Evolutionary conservation across 1,139 yeast species (phyloP), one percentile per base, ranked within the genome.

Genomic region (Williopsis jadinii): DNA sequence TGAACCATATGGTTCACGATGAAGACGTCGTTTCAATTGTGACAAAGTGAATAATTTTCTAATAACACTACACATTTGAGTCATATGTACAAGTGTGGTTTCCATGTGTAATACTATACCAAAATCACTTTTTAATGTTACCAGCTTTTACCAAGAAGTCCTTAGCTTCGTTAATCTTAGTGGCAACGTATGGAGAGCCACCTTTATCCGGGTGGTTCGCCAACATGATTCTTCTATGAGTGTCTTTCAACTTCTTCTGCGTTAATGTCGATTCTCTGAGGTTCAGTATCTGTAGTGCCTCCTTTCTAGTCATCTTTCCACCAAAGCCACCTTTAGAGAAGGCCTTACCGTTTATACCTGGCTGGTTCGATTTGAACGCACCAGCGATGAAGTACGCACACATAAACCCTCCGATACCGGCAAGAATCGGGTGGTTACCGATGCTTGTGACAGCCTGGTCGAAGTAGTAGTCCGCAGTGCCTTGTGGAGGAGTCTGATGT

Each of bases 161-260:
- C 64, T 92, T 92, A 41, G 98, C 97, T 67, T 92, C 97, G 62
- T 92, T 92, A 53, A 92, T 88, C 70, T 92, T 92, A 38, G 97
- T 90, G 46, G 98, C 98, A 59, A 92, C 64, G 58, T 78, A 90
- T 32, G 97, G 92, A 14, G 95, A 84, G 9, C 98, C 98, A 40
- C 98, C 98, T 60, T 94, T 85, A 67, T 92, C 98, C 11, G 98
- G 98, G 61, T 92, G 98, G 66, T 92, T 92, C 39, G 90, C 77
- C 61, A 92, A 71, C 96, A 92, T 88, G 67, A 86, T 84, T 60
- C 75, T 77, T 67, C 98, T 79, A 64, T 92, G 98, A 41, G 85
- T 86, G 50, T 90, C 97, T 64, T 92, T 90, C 58, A 92, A 72
- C 59, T 79, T 85, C 49, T 84, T 73, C 64, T 83, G 80, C 12